Conservation (phyloP, 208 protist species). For the Eutreptiella sp. region DNA sequence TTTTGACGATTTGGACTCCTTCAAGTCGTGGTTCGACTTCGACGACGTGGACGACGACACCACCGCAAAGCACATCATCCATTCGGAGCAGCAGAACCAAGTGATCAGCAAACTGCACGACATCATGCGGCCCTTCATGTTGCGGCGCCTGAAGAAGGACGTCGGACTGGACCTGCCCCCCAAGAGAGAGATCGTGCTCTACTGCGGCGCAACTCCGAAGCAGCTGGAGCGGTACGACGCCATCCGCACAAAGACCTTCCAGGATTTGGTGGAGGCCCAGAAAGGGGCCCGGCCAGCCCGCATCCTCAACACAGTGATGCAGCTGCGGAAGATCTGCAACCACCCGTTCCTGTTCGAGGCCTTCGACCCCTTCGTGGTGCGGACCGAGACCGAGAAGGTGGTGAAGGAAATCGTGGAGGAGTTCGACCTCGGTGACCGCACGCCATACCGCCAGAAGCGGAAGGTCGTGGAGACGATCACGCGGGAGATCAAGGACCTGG, state of each 20-base stretch:
- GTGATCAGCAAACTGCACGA: constrained; percentile 75
- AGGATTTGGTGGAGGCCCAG: neutral
- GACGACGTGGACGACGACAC: constrained; percentile 64
- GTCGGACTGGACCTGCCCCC: constrained; percentile 76
- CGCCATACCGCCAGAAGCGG: neutral
- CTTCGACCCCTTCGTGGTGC: neutral
- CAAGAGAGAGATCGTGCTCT: constrained; percentile 59
- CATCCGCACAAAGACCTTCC: neutral
- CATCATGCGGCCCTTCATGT: constrained; percentile 87
- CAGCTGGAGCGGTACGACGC: constrained; percentile 42
- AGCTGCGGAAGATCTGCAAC: constrained; percentile 31
- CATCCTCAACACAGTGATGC: constrained; percentile 19
- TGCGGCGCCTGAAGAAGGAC: constrained; percentile 87
- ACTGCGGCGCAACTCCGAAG: constrained; percentile 44
- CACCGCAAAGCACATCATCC: neutral
- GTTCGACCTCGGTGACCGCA: too few relatives aligned
- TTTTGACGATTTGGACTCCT: constrained; percentile 70
- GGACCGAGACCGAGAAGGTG: neutral
- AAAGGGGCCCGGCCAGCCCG: neutral
- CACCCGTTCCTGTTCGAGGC: constrained; percentile 29
- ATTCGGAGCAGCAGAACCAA: constrained; percentile 47
- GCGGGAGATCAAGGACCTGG: neutral
- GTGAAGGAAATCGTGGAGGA: neutral
- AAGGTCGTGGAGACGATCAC: constrained; percentile 2
- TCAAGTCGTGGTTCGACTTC: constrained; percentile 88